Evolutionary conservation across 192 early-diverging fungal species (phyloP), one percentile per base, ranked within the genome.

Genomic region (Dissophora ornata): DNA sequence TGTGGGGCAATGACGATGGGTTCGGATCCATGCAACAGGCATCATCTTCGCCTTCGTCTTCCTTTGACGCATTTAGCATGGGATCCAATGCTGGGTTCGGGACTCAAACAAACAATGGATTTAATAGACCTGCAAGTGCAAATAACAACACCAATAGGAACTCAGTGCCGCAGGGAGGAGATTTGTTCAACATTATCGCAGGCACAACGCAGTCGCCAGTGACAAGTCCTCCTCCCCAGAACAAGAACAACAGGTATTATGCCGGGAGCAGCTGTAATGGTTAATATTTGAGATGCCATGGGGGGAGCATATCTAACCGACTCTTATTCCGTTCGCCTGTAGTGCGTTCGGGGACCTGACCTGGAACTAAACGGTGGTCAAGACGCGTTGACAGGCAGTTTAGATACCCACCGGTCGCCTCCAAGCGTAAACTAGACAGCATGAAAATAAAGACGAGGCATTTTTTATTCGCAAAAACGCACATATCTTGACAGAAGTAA

Each of bases 181-280:
- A 77, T 42, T 62, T 77, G 30, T 77, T 77, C 53, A 51, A 53
- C 38, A 67, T 67, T 64, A 77, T 77, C 44, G 65, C 73, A 4
- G 58, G 73, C 15, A 41, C 52, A 4, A 21, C 64, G 2, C 42
- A 53, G 30, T 57, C 73, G 3, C 58, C 73, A 2, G 44, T 44
- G 1, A 38, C 42, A 10, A 58, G 50, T n/a, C 53, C 64, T 21
- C 42, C 40, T 2, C n/a, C 50, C 2, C 50, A 59, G 16, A 67
- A 62, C 38, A 77, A 67, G 59, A 77, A 77, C 29, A 77, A 50
- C 53, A 67, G 64, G 73, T 67, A 77, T 0, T 0, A 19, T 38
- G 13, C 36, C 36, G n/a, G n/a, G n/a, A n/a, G n/a, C n/a, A n/a
- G n/a, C n/a, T n/a, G n/a, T n/a, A n/a, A n/a, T n/a, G n/a, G n/a